Base-by-base conservation (phyloP, 768 basidiomycete genomes). In the Rhizopogon vesiculosus region DNA sequence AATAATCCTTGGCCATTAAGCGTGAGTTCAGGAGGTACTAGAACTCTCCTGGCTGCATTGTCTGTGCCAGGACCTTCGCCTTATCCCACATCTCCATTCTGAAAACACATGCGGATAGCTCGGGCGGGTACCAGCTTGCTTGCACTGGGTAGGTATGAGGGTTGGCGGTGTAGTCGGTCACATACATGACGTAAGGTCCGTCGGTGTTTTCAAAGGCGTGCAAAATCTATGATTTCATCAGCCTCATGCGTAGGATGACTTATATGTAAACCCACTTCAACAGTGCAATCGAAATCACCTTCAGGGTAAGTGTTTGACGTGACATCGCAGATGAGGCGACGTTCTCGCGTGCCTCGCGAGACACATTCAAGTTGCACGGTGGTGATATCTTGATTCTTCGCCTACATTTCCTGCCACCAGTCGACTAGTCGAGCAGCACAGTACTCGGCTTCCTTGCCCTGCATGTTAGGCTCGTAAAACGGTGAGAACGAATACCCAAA, bases 151-250 rank as follows among this genome's bases (percentile, higher is more conserved):
- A 54, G 42, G 75, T 61, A 6, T 59, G 56, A 5, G 68, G 46
- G 53, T 81, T 82, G 42, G 57, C 60, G 6, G 86, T 85, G 62
- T 86, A 87, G 60, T 89, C 87, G 1, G 87, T 87, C 50, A 86
- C 83, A 64, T 81, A 86, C 13, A 88, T 56, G 33, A 68, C 76
- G 56, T 76, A 75, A 2, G 77, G 70, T 7, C 60, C 66, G 39
- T 69, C 67, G n/a, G 70, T 62, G 55, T 74, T 78, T 38, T 56
- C 46, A 48, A 77, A 72, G 8, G 70, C 76, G 51, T 77, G 66
- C 9, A 87, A 56, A 18, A 87, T 73, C 86, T 87, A 54, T 8
- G 38, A 19, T n/a, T 2, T 42, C 31, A 42, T 13, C 22, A 29
- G 45, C 9, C 22, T 50, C 10, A 10, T 3, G 12, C 15, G 35